A percentile compares a stretch with the other conserved stretches of the same genome.
Evolutionary conservation across 2,329 filamentous ascomycete species (phyloP).

Genomic region (Neonectria ditissima): DNA sequence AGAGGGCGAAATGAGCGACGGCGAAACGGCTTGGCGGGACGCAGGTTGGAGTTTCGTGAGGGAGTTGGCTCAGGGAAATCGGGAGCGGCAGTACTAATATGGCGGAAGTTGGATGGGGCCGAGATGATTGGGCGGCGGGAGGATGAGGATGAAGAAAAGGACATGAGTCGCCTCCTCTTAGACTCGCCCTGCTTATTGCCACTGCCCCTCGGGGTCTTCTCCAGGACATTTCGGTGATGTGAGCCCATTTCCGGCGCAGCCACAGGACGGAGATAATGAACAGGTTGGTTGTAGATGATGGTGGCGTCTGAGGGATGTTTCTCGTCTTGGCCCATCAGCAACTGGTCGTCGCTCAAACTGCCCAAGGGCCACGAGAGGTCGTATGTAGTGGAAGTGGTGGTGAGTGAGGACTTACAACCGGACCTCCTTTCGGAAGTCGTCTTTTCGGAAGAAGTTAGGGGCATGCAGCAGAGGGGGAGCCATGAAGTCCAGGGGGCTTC

Average conservation of each 20-base stretch:
- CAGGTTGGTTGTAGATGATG: constrained; percentile 47
- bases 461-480: constrained; percentile 61
- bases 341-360: constrained; percentile 44
- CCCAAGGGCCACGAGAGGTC: constrained; percentile 45
- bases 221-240: constrained; percentile 31
- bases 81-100: constrained; percentile 63
- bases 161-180: constrained; percentile 59
- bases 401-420: constrained; percentile 50
- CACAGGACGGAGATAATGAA: constrained; percentile 45
- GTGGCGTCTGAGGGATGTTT: constrained; percentile 41
- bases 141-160: constrained; percentile 57
- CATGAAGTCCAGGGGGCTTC: constrained; percentile 58
- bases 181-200: constrained; percentile 51
- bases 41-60: constrained; percentile 38
- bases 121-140: constrained; percentile 69
- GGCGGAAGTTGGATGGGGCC: constrained; percentile 69
- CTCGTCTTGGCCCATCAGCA: constrained; percentile 50
- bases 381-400: constrained; percentile 37
- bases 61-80: constrained; percentile 47
- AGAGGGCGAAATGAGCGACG: constrained; percentile 63
- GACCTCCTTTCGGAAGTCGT: constrained; percentile 55
- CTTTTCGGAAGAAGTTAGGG: constrained; percentile 54
- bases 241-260: constrained; percentile 38
- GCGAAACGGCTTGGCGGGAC: constrained; percentile 40
- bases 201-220: constrained; percentile 51